Conservation (phyloP, 495 filamentous ascomycete genomes). For the Penicillium bialowiezense region DNA sequence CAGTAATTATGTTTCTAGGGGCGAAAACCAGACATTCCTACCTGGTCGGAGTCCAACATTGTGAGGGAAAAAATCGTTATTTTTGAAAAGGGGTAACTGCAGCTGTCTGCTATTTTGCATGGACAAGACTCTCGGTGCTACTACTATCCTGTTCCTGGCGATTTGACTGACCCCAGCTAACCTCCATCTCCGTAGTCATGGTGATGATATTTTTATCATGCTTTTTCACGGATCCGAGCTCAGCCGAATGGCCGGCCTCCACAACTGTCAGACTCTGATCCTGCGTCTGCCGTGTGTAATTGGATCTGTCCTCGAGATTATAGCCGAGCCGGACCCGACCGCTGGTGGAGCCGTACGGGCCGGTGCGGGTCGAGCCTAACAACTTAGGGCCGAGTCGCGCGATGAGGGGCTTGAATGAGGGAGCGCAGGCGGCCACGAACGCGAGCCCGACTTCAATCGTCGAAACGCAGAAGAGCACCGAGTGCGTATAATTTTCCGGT, state of each 20-base stretch:
- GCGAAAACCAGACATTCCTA: too few species aligned
- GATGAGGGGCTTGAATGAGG: slow-evolving; percentile 16
- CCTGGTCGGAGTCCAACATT: too few species aligned
- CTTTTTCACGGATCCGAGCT: not conserved
- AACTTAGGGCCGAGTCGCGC: slow-evolving; percentile 10
- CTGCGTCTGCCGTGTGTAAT: not conserved
- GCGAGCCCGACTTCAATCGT: slow-evolving; percentile 50
- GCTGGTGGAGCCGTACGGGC: slow-evolving; percentile 8
- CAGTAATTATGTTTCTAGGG: too few species aligned
- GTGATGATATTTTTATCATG: not conserved
- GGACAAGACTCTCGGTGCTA: slow-evolving; percentile 6
- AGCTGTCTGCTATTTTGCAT: not conserved
- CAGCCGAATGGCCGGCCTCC: not conserved
- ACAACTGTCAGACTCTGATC: not conserved
- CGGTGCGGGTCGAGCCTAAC: slow-evolving; percentile 9
- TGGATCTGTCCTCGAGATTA: slow-evolving; percentile 5
- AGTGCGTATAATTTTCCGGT: slow-evolving; percentile 17
- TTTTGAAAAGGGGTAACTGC: too few species aligned
- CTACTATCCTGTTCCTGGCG: not conserved
- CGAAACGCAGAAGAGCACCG: slow-evolving; percentile 45
- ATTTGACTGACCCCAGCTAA: slow-evolving; percentile 1
- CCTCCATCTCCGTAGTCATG: slow-evolving; percentile 7
- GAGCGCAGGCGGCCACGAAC: slow-evolving; percentile 43
- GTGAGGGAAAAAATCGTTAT: too few species aligned
- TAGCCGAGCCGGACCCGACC: slow-evolving; percentile 12